Evolutionary conservation across 2,329 filamentous ascomycete species (phyloP).

Genomic region (Beauveria caledonica): DNA sequence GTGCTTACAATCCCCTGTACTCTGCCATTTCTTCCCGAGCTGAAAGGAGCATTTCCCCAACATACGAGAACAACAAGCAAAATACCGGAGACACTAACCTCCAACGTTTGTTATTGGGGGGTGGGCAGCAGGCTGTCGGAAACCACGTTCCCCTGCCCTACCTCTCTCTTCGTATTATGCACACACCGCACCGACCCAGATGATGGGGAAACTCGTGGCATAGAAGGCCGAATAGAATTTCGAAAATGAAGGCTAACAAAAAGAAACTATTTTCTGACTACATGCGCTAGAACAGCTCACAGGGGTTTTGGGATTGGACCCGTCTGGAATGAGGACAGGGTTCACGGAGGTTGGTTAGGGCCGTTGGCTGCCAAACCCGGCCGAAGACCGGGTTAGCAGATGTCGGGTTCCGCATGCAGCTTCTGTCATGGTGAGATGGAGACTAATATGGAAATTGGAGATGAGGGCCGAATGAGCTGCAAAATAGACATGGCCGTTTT

Average conservation of each 20-base stretch:
- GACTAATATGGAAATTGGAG: neutral
- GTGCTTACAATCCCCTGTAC: too few relatives aligned
- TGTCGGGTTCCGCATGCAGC: neutral
- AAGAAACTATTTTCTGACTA: slow-evolving; percentile 7
- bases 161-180: neutral
- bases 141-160: neutral
- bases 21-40: too few relatives aligned
- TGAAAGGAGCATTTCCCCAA: too few relatives aligned
- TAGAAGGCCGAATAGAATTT: neutral
- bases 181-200: neutral
- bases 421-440: neutral
- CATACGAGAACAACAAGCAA: too few relatives aligned
- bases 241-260: neutral
- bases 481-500: too few relatives aligned
- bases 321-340: neutral
- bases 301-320: neutral
- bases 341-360: neutral
- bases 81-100: neutral
- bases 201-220: slow-evolving; percentile 1
- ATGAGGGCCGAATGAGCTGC: neutral
- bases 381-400: neutral
- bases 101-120: too few relatives aligned
- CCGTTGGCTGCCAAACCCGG: neutral
- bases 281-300: neutral
- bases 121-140: too few relatives aligned